Percentiles rank a stretch among this genome's conserved stretches.
These are phyloP conservation scores for Globisporangium splendens DNA, from an alignment of 352 stramenopile genomes.

Conservation along the genomic window DNA sequence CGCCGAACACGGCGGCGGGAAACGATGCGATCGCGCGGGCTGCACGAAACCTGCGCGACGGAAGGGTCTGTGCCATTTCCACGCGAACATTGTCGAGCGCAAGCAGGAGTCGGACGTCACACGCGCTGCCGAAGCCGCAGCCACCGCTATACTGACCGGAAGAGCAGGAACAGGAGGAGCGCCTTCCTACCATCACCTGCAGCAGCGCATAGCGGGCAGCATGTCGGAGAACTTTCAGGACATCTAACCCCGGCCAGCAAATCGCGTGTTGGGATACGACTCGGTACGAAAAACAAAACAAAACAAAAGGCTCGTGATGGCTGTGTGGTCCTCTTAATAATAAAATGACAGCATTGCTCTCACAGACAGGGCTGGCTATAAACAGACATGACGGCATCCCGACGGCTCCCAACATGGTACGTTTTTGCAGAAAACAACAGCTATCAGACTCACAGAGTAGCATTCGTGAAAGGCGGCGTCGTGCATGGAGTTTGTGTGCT, in stretches of 20 bases:
- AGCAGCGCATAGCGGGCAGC: background rate
- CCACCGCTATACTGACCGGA: background rate
- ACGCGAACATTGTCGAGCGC: slow-evolving; percentile 12
- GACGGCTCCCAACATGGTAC: too few relatives aligned
- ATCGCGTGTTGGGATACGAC: background rate
- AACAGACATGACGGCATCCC: too few relatives aligned
- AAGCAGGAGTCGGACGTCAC: background rate
- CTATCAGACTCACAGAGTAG: too few relatives aligned
- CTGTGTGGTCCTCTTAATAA: slow-evolving; percentile 2
- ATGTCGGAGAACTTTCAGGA: slow-evolving; percentile 5
- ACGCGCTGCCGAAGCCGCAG: background rate
- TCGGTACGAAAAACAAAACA: background rate
- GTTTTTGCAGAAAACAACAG: too few relatives aligned
- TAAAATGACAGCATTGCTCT: slow-evolving; percentile 5
- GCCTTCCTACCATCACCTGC: background rate
- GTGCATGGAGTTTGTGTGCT: too few relatives aligned
- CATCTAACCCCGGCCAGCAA: background rate
- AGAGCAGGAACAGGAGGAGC: background rate
- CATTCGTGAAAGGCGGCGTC: too few relatives aligned
- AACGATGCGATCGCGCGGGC: slow-evolving; percentile 47
- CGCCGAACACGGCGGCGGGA: slow-evolving; percentile 79
- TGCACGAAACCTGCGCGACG: slow-evolving; percentile 14
- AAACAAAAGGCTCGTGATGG: too few relatives aligned
- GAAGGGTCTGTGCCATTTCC: slow-evolving; percentile 9
- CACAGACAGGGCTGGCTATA: slow-evolving; percentile 7